Percentiles rank a stretch among this genome's conserved stretches.
Evolutionary conservation across 768 basidiomycete species (phyloP).

Genomic region (Exsudoporus frostii): DNA sequence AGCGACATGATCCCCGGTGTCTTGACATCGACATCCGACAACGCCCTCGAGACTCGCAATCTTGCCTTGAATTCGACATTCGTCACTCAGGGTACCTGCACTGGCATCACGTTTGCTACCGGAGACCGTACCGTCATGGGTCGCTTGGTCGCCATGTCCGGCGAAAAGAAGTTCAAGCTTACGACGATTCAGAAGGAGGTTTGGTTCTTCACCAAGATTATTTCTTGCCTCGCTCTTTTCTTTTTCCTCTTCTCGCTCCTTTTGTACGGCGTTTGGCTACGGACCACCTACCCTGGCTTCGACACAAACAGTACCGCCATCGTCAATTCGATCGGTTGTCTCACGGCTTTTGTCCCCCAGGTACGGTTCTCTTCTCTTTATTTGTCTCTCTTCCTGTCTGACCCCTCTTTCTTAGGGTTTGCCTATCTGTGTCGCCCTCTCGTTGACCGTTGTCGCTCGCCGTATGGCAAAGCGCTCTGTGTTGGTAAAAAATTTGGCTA

Average conservation of each 20-base stretch:
- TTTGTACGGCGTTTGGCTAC: constrained; percentile 40
- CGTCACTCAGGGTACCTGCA: constrained; percentile 39
- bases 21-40: constrained; percentile 43
- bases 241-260: constrained; percentile 42
- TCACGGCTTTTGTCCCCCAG: constrained; percentile 42
- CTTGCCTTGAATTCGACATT: constrained; percentile 47
- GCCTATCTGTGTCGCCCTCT: constrained; percentile 44
- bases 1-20: constrained; percentile 44
- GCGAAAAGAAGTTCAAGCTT: constrained; percentile 41
- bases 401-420: constrained; percentile 26
- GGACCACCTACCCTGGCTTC: constrained; percentile 29
- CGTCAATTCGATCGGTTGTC: constrained; percentile 37
- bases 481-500: constrained; percentile 48
- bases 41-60: constrained; percentile 45
- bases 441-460: constrained; percentile 44
- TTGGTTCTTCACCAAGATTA: constrained; percentile 50
- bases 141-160: constrained; percentile 51
- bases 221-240: constrained; percentile 39
- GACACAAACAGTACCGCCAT: constrained; percentile 34
- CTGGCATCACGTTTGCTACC: constrained; percentile 39
- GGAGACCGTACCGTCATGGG: constrained; percentile 47
- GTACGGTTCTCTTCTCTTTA: constrained; percentile 3
- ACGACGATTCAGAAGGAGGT: constrained; percentile 48
- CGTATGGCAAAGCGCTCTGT: constrained; percentile 48
- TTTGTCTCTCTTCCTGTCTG: not conserved